A percentile compares a stretch with the other conserved stretches of the same genome.
phyloP scores from a whole-genome alignment of 2,329 filamentous ascomycete genomes.

The Diaporthe eres region DNA sequence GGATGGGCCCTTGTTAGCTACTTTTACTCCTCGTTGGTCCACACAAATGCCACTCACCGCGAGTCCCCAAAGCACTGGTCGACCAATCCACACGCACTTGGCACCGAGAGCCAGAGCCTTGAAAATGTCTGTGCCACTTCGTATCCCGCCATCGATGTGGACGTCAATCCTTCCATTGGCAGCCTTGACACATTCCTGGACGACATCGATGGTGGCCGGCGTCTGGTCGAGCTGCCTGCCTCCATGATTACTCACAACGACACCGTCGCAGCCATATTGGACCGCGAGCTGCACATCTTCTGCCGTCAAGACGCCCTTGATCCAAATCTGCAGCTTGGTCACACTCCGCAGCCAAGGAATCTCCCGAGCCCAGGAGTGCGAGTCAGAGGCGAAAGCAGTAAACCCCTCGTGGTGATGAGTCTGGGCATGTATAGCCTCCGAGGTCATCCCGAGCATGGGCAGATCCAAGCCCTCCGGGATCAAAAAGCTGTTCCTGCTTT shows the following conservation, averaged over 20 bases:
- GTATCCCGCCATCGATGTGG: constrained; percentile 67
- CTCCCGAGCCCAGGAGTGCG: constrained; percentile 73
- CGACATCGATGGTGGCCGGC: constrained; percentile 61
- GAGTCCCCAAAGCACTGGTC: constrained; percentile 64
- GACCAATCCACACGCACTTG: constrained; percentile 62
- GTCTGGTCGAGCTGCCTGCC: constrained; percentile 60
- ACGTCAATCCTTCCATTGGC: constrained; percentile 65
- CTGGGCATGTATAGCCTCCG: constrained; percentile 4
- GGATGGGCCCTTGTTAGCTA: neutral
- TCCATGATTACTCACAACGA: constrained; percentile 72
- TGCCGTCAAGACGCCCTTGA: constrained; percentile 64
- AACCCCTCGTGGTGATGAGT: constrained; percentile 34
- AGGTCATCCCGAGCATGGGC: constrained; percentile 8
- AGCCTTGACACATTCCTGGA: constrained; percentile 58
- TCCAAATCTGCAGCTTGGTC: constrained; percentile 66
- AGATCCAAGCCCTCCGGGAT: constrained; percentile 26
- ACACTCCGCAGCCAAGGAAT: constrained; percentile 73
- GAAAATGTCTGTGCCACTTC: constrained; percentile 67
- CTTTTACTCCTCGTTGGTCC: accelerated
- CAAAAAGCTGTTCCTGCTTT: constrained; percentile 29
- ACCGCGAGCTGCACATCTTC: constrained; percentile 59
- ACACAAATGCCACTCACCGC: constrained; percentile 24
- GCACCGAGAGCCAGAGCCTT: constrained; percentile 69
- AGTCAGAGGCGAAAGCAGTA: constrained; percentile 69
- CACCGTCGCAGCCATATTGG: constrained; percentile 45